A percentile compares a stretch with the other conserved stretches of the same genome.
Evolutionary conservation across 192 early-diverging fungal species (phyloP).

Genomic region (Coemansia sp.): DNA sequence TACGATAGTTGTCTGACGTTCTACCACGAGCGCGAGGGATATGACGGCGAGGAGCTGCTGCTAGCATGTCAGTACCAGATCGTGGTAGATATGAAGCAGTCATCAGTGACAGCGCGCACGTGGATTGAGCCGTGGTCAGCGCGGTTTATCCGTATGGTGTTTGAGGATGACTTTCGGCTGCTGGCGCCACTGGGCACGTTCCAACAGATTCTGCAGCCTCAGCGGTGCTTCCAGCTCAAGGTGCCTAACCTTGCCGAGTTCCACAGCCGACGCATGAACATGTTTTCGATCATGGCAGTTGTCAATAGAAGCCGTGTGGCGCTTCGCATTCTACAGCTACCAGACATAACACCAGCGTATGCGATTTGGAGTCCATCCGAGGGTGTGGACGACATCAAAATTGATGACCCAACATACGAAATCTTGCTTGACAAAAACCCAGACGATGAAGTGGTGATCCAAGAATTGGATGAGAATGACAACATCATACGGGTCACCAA

Average conservation of each 20-base stretch:
- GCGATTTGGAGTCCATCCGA: slow-evolving; percentile 40
- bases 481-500: slow-evolving; percentile 13
- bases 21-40: slow-evolving; percentile 53
- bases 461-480: slow-evolving; percentile 25
- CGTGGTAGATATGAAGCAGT: slow-evolving; percentile 51
- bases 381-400: slow-evolving; percentile 31
- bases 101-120: slow-evolving; percentile 46
- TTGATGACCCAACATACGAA: slow-evolving; percentile 41
- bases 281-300: slow-evolving; percentile 55
- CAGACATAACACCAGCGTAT: slow-evolving; percentile 34
- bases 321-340: slow-evolving; percentile 45
- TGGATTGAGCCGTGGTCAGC: slow-evolving; percentile 54
- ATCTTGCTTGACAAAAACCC: slow-evolving; percentile 34
- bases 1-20: slow-evolving; percentile 52
- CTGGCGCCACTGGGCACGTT: slow-evolving; percentile 51
- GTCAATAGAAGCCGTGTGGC: slow-evolving; percentile 44
- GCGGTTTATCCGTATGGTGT: slow-evolving; percentile 40
- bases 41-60: slow-evolving; percentile 43
- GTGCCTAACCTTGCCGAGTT: slow-evolving; percentile 52
- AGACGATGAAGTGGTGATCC: slow-evolving; percentile 33
- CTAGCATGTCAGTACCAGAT: slow-evolving; percentile 53
- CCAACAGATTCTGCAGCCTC: slow-evolving; percentile 54
- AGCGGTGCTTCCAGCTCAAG: slow-evolving; percentile 56
- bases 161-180: slow-evolving; percentile 50
- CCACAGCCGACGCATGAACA: slow-evolving; percentile 54